Conservation (phyloP, 169 alveolate genomes). For the Cryptosporidium baileyi region DNA sequence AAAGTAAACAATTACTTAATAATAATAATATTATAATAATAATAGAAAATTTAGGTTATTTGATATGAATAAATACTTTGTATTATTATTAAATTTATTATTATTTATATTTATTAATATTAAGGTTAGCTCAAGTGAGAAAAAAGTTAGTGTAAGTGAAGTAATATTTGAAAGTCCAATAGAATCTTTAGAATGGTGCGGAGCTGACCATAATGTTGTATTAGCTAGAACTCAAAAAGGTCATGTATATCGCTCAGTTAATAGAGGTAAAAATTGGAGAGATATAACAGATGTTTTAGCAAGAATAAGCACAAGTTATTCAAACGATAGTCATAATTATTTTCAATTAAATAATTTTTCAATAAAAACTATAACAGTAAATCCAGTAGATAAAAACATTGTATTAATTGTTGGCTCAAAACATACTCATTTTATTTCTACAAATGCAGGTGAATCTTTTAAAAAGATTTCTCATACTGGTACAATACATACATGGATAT, state of each 20-base stretch:
- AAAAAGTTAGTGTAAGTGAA: conserved; percentile 87
- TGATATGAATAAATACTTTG: neutral
- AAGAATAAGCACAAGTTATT: neutral
- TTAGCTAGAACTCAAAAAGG: conserved; percentile 84
- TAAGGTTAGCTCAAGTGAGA: conserved; percentile 41
- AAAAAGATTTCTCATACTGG: conserved; percentile 78
- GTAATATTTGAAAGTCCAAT: conserved; percentile 84
- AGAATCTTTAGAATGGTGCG: conserved; percentile 86
- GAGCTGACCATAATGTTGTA: conserved; percentile 81
- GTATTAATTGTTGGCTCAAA: conserved; percentile 81
- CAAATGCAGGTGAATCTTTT: conserved; percentile 79
- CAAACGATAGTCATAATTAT: neutral
- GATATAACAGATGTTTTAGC: conserved; percentile 78
- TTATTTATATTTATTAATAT: neutral
- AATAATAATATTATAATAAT: no score
- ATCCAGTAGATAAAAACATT: conserved; percentile 80
- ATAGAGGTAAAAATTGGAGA: conserved; percentile 86
- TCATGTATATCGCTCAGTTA: conserved; percentile 80
- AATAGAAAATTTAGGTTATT: no score
- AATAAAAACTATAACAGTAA: conserved; percentile 72
- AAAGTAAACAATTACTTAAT: no score
- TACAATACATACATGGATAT: conserved; percentile 81
- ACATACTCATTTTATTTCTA: conserved; percentile 76
- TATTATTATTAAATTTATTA: neutral
- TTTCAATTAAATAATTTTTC: conserved; percentile 8